A percentile compares a stretch with the other conserved stretches of the same genome.
phyloP scores from a whole-genome alignment of 2,329 filamentous ascomycete genomes.

The Zopfia rhizophila region DNA sequence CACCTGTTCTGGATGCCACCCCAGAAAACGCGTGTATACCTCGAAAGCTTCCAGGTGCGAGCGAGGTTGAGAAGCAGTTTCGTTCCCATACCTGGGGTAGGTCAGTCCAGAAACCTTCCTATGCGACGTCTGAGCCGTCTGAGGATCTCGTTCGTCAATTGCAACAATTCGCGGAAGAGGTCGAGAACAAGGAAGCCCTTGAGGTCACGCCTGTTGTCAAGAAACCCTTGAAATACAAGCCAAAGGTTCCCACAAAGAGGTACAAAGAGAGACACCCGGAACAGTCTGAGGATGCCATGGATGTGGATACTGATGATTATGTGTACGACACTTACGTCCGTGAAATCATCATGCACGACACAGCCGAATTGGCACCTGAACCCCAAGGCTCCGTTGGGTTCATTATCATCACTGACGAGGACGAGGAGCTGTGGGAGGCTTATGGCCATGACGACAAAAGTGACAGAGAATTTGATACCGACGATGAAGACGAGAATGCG shows the following conservation, averaged over 20 bases:
- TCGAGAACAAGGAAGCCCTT: conserved; percentile 34
- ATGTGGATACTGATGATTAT: conserved; percentile 61
- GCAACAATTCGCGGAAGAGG: conserved; percentile 44
- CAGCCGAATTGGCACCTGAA: conserved; percentile 36
- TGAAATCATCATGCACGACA: conserved; percentile 51
- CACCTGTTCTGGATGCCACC: too few relatives aligned
- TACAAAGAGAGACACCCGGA: conserved; percentile 47
- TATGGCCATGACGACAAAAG: conserved; percentile 65
- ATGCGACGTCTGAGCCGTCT: conserved; percentile 25
- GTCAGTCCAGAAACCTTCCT: not conserved
- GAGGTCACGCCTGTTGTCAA: conserved; percentile 11
- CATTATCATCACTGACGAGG: conserved; percentile 61
- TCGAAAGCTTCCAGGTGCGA: conserved; percentile 42
- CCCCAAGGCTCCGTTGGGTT: conserved; percentile 51
- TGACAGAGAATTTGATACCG: conserved; percentile 65
- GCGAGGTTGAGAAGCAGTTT: conserved; percentile 25
- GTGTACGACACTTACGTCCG: conserved; percentile 72
- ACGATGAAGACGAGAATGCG: conserved; percentile 73
- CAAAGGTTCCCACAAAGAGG: conserved; percentile 44
- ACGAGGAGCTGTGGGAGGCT: conserved; percentile 67
- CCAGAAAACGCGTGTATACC: conserved; percentile 8
- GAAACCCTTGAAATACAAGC: conserved; percentile 40
- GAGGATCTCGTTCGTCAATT: conserved; percentile 44
- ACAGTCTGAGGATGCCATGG: conserved; percentile 37
- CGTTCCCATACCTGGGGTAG: too few relatives aligned